phyloP scores from a whole-genome alignment of 805 yeast species.

The Cyberlindnera japonica region DNA sequence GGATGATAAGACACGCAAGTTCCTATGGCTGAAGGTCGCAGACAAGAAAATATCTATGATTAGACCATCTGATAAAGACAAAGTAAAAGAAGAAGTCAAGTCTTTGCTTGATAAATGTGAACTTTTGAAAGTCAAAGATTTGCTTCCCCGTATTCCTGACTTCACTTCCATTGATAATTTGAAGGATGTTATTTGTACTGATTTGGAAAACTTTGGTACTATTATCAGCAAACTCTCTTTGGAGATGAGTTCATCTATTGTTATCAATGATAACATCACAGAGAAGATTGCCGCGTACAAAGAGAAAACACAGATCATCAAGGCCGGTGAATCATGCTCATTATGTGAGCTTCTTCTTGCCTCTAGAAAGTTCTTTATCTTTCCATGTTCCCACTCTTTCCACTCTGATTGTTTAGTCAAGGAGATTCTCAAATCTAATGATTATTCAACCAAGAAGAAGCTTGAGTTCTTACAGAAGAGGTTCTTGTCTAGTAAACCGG shows the following conservation, averaged over 20 bases:
- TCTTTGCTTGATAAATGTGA: slow-evolving; percentile 43
- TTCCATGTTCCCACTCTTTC: slow-evolving; percentile 88
- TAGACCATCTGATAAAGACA: slow-evolving; percentile 28
- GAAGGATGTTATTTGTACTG: slow-evolving; percentile 75
- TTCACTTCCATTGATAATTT: slow-evolving; percentile 76
- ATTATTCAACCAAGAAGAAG: slow-evolving; percentile 60
- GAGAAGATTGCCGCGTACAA: slow-evolving; percentile 51
- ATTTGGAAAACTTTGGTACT: slow-evolving; percentile 70
- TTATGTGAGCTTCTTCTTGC: slow-evolving; percentile 68
- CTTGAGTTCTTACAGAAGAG: slow-evolving; percentile 47
- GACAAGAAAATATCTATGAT: slow-evolving; percentile 28
- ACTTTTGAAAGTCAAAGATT: slow-evolving; percentile 66
- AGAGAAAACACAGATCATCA: slow-evolving; percentile 59
- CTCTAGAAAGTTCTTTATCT: slow-evolving; percentile 68
- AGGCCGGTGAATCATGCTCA: slow-evolving; percentile 81
- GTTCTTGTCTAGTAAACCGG: slow-evolving; percentile 27
- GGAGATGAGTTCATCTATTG: slow-evolving; percentile 74
- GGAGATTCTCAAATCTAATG: slow-evolving; percentile 55
- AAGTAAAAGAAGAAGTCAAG: slow-evolving; percentile 28
- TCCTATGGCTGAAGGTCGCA: slow-evolving; percentile 66
- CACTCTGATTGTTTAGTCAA: slow-evolving; percentile 85
- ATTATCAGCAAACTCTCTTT: slow-evolving; percentile 60
- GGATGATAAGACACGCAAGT: slow-evolving; percentile 53
- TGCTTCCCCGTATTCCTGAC: slow-evolving; percentile 82
- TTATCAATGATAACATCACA: slow-evolving; percentile 56